Evolutionary conservation across 305 asterid species (phyloP).

Genomic region (Solanum aculeatissimum): DNA sequence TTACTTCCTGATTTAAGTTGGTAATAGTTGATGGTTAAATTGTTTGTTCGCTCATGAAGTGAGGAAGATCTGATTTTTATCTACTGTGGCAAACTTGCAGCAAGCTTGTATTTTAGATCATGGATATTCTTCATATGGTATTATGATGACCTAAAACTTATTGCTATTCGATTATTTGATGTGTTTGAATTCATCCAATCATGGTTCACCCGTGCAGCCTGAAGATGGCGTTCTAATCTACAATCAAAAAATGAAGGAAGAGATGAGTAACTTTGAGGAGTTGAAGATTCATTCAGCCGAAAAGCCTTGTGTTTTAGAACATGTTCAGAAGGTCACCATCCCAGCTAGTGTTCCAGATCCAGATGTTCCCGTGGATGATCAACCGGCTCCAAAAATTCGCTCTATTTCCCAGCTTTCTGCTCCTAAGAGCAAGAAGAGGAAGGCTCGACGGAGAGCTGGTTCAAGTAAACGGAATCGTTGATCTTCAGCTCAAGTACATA

Average conservation of each 20-base stretch:
- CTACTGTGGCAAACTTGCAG: background rate
- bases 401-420: slow-evolving; percentile 39
- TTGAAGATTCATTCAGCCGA: slow-evolving; percentile 22
- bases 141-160: background rate
- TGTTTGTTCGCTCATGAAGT: background rate
- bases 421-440: slow-evolving; percentile 35
- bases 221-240: slow-evolving; percentile 36
- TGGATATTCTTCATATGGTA: background rate
- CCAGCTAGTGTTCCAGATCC: slow-evolving; percentile 4
- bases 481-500: background rate
- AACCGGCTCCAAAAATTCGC: slow-evolving; percentile 25
- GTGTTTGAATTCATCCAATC: background rate
- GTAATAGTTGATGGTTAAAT: background rate
- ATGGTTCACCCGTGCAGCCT: slow-evolving; percentile 14
- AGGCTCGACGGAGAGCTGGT: slow-evolving; percentile 27
- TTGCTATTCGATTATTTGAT: background rate
- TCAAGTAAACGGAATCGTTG: background rate
- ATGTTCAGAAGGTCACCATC: slow-evolving; percentile 6
- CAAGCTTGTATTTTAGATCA: background rate
- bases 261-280: slow-evolving; percentile 23
- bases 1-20: background rate
- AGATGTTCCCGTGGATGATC: slow-evolving; percentile 18
- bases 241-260: slow-evolving; percentile 33
- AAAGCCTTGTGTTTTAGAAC: slow-evolving; percentile 11
- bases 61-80: background rate